Evolutionary conservation across 2,329 filamentous ascomycete species (phyloP).

Genomic region (Domatiomyces globalis): DNA sequence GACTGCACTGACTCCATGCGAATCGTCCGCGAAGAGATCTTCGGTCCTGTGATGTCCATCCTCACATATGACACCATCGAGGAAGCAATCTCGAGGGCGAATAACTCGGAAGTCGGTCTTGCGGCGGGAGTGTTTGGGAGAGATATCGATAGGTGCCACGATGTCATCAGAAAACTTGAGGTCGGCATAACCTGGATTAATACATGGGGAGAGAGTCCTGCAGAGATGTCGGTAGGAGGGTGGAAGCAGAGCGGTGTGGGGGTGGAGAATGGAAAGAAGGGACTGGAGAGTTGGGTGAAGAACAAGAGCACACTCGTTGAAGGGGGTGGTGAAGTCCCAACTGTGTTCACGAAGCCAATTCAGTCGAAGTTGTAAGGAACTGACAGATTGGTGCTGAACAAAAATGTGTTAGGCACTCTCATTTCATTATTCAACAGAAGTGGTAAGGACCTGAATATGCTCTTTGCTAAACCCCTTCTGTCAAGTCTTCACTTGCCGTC

Average conservation of each 20-base stretch:
- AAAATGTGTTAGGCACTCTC: too few species aligned
- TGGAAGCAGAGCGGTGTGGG: constrained; percentile 86
- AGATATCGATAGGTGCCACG: constrained; percentile 59
- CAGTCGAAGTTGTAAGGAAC: neutral
- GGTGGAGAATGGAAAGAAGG: constrained; percentile 69
- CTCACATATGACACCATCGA: constrained; percentile 57
- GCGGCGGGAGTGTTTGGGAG: constrained; percentile 73
- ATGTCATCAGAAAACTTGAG: constrained; percentile 55
- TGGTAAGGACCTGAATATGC: too few species aligned
- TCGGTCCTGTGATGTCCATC: constrained; percentile 74
- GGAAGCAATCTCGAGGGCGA: constrained; percentile 58
- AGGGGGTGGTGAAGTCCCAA: constrained; percentile 56
- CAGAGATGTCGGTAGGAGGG: constrained; percentile 82
- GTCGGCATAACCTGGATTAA: constrained; percentile 88
- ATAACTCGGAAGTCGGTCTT: constrained; percentile 62
- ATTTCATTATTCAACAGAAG: too few species aligned
- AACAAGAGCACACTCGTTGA: constrained; percentile 84
- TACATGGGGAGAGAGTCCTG: constrained; percentile 81
- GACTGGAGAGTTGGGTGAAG: constrained; percentile 66
- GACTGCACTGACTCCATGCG: constrained; percentile 72
- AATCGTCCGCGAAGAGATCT: constrained; percentile 71
- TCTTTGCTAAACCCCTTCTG: too few species aligned
- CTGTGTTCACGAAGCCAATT: constrained; percentile 52
- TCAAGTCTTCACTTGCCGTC: too few species aligned
- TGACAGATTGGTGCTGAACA: neutral